Percentiles rank a stretch among this genome's conserved stretches.
phyloP scores from a whole-genome alignment of 129 eudicot species.

The sunflower (Helianthus annuus) region DNA sequence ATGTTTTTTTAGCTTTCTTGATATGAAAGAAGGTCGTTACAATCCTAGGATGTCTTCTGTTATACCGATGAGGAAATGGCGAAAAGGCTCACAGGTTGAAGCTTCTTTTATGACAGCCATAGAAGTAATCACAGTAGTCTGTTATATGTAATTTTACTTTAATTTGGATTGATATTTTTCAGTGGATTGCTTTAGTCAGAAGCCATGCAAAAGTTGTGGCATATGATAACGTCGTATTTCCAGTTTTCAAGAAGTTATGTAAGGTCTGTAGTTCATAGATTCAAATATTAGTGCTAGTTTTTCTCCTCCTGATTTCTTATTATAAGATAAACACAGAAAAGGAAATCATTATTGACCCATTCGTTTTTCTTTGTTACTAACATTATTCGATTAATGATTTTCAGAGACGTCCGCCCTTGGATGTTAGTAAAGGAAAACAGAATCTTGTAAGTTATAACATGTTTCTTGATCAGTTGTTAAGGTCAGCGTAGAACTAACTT shows the following conservation, averaged over 20 bases:
- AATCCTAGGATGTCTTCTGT: constrained; percentile 85
- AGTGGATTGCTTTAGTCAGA: constrained; percentile 86
- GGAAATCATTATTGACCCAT: neutral
- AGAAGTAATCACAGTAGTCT: neutral
- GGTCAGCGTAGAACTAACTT: neutral
- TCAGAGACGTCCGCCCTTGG: constrained; percentile 91
- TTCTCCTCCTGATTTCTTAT: constrained; percentile 1
- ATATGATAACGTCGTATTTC: constrained; percentile 70
- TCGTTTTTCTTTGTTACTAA: constrained; percentile 1
- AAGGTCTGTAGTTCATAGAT: constrained; percentile 48
- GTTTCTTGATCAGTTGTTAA: neutral
- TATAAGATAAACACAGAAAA: neutral
- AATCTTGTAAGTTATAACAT: constrained; percentile 64
- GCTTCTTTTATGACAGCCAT: neutral
- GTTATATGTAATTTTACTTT: neutral
- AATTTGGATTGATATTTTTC: constrained; percentile 24
- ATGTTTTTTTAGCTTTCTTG: constrained; percentile 63
- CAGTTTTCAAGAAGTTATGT: constrained; percentile 78
- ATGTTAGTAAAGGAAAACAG: constrained; percentile 54
- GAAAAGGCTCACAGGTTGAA: constrained; percentile 98
- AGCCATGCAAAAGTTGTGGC: constrained; percentile 83
- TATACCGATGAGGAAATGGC: constrained; percentile 82
- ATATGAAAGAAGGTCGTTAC: constrained; percentile 82
- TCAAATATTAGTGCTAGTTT: neutral
- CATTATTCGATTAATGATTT: constrained; percentile 16